Base-by-base conservation (phyloP, 2,329 filamentous ascomycete genomes). In the Graphiopsis chlorocephala region DNA sequence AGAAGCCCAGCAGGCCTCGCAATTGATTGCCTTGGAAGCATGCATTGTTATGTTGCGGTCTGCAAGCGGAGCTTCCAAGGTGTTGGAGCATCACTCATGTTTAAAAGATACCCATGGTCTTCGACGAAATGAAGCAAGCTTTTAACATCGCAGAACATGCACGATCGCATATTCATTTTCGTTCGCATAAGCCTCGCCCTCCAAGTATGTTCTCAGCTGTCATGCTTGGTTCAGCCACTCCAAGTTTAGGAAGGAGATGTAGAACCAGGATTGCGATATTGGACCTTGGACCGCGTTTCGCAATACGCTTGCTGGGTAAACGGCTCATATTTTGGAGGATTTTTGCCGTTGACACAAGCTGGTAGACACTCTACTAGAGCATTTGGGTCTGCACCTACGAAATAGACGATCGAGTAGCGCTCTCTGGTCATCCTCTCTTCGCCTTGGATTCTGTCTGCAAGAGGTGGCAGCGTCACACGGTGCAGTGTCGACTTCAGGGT, bases 371-470 rank as follows among this genome's bases (percentile, higher is more conserved):
- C 76, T 61, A 80, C 75, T 11, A 79, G 64, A 0, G 74, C 72
- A 29, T 80, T 75, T 63, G 72, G 70, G 70, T 80, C 70, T 57
- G 77, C 75, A 15, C 71, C 75, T 17, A 77, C 73, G 64, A 80
- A 81, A 55, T 78, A 78, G 1, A 78, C 77, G 23, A 80, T 78
- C 26, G 74, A 77, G 59, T 79, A 79, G n/a, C 78, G 67, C 47
- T 73, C 72, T 20, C 71, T 69, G 11, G 75, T 72, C 56, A 79
- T 65, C 42, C 67, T 66, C 26, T 72, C 67, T 35, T 68, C 68
- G 66, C 70, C 28, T 66, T 68, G 64, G 48, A 66, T 66, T 10
- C 67, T 66, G 42, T 68, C 64, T 0, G 61, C 64, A 11, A 68
- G 56, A 17, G 74, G 72, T 17, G 78, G 76, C 45, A 76, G 57